These are phyloP conservation scores for Phytophthora hybrid DNA, from an alignment of 352 stramenopile species.

Conservation along the genomic window DNA sequence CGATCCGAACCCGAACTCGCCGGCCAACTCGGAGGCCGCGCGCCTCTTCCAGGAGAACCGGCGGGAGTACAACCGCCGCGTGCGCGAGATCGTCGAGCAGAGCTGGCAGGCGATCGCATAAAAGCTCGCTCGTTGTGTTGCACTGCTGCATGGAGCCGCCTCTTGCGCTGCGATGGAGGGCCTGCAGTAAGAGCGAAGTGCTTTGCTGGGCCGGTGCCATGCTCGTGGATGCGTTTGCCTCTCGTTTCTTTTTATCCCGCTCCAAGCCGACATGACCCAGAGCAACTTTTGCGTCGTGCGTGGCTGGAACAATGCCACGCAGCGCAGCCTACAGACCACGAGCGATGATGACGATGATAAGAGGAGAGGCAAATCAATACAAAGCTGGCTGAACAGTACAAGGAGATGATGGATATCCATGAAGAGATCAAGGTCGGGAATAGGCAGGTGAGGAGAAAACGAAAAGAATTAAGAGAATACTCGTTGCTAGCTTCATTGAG, in stretches of 20 bases:
- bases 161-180: conserved; percentile 6
- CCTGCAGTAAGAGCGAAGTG: conserved; percentile 11
- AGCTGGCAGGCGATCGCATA: conserved; percentile 94
- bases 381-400: conserved; percentile 23
- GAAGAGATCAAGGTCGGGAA: conserved; percentile 12
- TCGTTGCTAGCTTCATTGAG: neutral
- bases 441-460: conserved; percentile 11
- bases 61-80: conserved; percentile 99
- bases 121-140: conserved; percentile 29
- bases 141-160: conserved; percentile 6
- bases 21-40: conserved; percentile 98
- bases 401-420: conserved; percentile 9
- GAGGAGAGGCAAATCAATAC: conserved; percentile 15
- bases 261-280: conserved; percentile 16
- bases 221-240: conserved; percentile 20
- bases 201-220: conserved; percentile 7
- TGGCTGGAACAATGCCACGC: conserved; percentile 11
- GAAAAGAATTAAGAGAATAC: conserved; percentile 7
- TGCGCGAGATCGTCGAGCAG: conserved; percentile 99
- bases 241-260: conserved; percentile 23
- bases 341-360: neutral
- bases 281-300: conserved; percentile 10
- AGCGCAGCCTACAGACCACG: conserved; percentile 11
- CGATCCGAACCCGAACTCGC: conserved; percentile 99
- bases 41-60: conserved; percentile 99